Evolutionary conservation across 768 basidiomycete genomes (phyloP).

Genomic region (Phanerochaete carnosa): DNA sequence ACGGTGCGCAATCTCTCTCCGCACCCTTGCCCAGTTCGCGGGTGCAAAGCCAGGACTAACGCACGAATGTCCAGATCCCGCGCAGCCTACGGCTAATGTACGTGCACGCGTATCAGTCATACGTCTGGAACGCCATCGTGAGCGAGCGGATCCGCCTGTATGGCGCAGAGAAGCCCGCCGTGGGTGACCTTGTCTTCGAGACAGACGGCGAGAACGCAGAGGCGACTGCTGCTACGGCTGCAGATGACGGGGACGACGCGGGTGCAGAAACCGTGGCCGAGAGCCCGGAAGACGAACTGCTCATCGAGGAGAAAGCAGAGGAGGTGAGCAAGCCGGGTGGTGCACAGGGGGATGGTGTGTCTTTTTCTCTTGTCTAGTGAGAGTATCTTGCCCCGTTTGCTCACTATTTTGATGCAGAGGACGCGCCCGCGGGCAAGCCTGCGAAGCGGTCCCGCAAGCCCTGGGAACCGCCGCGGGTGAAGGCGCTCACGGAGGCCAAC

Average conservation of each 20-base stretch:
- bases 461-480: conserved; percentile 70
- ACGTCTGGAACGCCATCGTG: conserved; percentile 96
- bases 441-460: conserved; percentile 37
- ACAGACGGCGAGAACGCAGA: conserved; percentile 29
- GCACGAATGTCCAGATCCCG: conserved; percentile 65
- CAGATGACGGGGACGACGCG: conserved; percentile 21
- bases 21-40: background rate
- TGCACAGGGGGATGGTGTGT: background rate
- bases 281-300: conserved; percentile 27
- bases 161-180: conserved; percentile 70
- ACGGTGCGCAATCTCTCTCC: conserved; percentile 46
- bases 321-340: conserved; percentile 16
- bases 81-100: conserved; percentile 95
- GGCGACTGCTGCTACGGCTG: conserved; percentile 25
- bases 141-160: conserved; percentile 86
- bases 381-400: background rate
- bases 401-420: conserved; percentile 7
- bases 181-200: conserved; percentile 90
- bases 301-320: conserved; percentile 28
- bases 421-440: conserved; percentile 16
- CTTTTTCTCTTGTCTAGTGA: background rate
- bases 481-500: conserved; percentile 75
- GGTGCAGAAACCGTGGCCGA: conserved; percentile 30
- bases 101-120: conserved; percentile 97
- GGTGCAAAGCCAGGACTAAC: background rate